Conservation (phyloP, 2,329 filamentous ascomycete species). For the Talaromyces sp. region DNA sequence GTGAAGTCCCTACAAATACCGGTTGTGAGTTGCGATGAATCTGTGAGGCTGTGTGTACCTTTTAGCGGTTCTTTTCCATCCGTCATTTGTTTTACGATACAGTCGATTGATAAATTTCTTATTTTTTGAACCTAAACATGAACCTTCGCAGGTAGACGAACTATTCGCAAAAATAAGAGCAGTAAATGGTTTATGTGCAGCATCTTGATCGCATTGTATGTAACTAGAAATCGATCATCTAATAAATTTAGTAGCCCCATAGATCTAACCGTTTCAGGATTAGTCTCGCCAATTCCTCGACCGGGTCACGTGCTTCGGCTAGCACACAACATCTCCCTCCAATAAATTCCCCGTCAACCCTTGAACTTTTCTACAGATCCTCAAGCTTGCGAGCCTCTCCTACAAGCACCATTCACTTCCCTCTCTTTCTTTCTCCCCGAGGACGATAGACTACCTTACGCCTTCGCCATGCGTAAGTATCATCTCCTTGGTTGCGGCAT, state of each 20-base stretch:
- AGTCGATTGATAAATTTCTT: slow-evolving; percentile 18
- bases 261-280: neutral
- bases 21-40: slow-evolving; percentile 14
- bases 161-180: neutral
- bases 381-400: slow-evolving; percentile 26
- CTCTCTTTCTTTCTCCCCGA: slow-evolving; percentile 32
- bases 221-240: neutral
- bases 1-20: neutral
- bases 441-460: slow-evolving; percentile 67
- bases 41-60: slow-evolving; percentile 22
- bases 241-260: neutral
- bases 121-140: neutral
- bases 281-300: neutral
- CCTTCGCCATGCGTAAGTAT: slow-evolving; percentile 70
- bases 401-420: slow-evolving; percentile 15
- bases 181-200: neutral
- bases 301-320: slow-evolving; percentile 20
- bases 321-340: slow-evolving; percentile 16
- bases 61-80: slow-evolving; percentile 21
- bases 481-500: slow-evolving; percentile 58
- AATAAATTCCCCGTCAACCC: slow-evolving; percentile 18
- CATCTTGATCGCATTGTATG: neutral
- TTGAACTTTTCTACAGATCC: slow-evolving; percentile 10
- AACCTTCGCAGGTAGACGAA: slow-evolving; percentile 3
- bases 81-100: slow-evolving; percentile 19